Evolutionary conservation across 805 yeast genomes (phyloP), one percentile per base, ranked within the genome.

Genomic region (Sugiyamaella chiloensis): DNA sequence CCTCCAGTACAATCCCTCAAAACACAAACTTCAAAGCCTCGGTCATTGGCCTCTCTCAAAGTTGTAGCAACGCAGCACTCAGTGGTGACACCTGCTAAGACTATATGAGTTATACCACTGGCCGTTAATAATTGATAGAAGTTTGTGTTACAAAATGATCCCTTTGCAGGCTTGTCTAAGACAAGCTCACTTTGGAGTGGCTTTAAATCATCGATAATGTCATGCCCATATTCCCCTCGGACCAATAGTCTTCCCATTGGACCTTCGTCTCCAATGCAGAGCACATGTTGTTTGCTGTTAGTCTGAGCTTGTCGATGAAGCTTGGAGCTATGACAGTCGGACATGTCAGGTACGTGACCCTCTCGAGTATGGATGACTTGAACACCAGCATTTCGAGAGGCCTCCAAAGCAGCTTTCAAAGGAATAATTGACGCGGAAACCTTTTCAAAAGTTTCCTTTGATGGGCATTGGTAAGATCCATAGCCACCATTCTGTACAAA

Each of bases 61-160:
- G 68, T 64, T 4, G 66, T 58, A 9, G 66, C 58, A 1, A 64
- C 68, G 46, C 68, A 64, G 50, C 66, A 63, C 50, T 64, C 68
- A 1, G 68, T 61, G 8, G 68, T 64, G n/a, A 64, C 67, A 6
- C 68, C 68, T 26, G 60, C 51, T 12, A 64, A 47, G 17, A 64
- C 29, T 19, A 64, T 31, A 42, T 61, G 65, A 4, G 66, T 62
- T 7, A 64, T 45, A 2, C 67, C 66, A 16, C 61, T 46, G 2
- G 63, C 51, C 2, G 58, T 62, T 16, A 64, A 52, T 6, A 55
- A 43, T 46, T 60, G 61, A 30, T 61, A 61, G 8, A 64, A 46
- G 35, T 61, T 62, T 5, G 68, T 64, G 52, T 64, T 63, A 48
- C 60, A 63, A 44, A 64, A 64, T 0, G 62, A 58, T 9, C 67